Evolutionary conservation across 83 land plant genomes (phyloP).

Genomic region (Diphasiastrum complanatum): DNA sequence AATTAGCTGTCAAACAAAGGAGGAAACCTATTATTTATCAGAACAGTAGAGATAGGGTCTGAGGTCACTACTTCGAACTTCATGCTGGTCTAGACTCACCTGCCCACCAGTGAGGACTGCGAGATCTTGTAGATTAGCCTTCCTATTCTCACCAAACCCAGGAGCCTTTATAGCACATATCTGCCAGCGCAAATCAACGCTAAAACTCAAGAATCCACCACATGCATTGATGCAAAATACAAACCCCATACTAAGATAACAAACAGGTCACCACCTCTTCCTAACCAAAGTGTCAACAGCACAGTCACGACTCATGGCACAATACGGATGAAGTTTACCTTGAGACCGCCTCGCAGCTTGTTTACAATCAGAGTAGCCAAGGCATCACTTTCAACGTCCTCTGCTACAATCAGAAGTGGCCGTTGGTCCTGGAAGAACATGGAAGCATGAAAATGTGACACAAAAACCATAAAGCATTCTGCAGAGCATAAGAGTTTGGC

Average conservation of each 20-base stretch:
- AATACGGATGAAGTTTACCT: too few relatives aligned
- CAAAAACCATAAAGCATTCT: too few relatives aligned
- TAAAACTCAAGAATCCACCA: too few relatives aligned
- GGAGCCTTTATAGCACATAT: slow-evolving; percentile 96
- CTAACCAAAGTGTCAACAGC: too few relatives aligned
- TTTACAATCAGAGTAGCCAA: slow-evolving; percentile 76
- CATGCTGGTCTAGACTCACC: too few relatives aligned
- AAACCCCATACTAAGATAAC: too few relatives aligned
- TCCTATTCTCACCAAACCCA: slow-evolving; percentile 96
- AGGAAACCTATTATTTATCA: background rate
- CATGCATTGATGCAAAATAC: too few relatives aligned
- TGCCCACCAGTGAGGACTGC: slow-evolving; percentile 87
- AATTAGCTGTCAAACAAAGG: slow-evolving; percentile 45
- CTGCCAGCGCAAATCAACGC: slow-evolving; percentile 25
- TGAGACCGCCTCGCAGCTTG: slow-evolving; percentile 84
- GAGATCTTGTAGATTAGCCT: slow-evolving; percentile 70
- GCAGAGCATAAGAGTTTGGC: too few relatives aligned
- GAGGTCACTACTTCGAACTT: too few relatives aligned
- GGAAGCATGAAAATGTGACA: too few relatives aligned
- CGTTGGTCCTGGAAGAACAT: slow-evolving; percentile 51
- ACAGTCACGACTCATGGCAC: too few relatives aligned
- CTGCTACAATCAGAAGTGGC: slow-evolving; percentile 74
- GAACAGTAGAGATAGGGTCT: background rate
- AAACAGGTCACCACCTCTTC: too few relatives aligned
- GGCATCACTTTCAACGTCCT: slow-evolving; percentile 94